Percentiles rank a stretch among this genome's conserved stretches.
phyloP scores from a whole-genome alignment of 495 filamentous ascomycete genomes.

The Daldinia childiae region DNA sequence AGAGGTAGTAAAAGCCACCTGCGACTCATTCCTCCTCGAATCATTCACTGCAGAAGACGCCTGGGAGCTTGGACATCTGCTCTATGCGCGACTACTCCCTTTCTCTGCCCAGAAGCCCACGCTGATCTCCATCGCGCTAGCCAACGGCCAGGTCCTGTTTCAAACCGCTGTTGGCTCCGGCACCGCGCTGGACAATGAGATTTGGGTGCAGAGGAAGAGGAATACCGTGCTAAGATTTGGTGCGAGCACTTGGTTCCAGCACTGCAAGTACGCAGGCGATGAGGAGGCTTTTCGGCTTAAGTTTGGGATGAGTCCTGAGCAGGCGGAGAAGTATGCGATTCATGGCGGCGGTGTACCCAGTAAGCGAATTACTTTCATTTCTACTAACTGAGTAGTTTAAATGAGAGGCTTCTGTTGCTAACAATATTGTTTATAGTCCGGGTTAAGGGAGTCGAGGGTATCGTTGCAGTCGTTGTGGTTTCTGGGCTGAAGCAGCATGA shows the following conservation, averaged over 20 bases:
- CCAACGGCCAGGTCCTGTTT: constrained; percentile 62
- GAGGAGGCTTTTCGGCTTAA: constrained; percentile 67
- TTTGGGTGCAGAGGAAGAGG: constrained; percentile 67
- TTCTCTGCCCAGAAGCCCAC: constrained; percentile 60
- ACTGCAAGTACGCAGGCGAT: constrained; percentile 65
- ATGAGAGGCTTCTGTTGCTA: no score
- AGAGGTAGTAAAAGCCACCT: constrained; percentile 59
- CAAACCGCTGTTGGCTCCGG: constrained; percentile 60
- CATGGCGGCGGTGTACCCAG: constrained; percentile 77
- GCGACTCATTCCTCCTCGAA: constrained; percentile 64
- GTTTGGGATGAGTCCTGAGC: constrained; percentile 62
- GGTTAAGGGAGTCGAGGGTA: constrained; percentile 73
- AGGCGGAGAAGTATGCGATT: constrained; percentile 72
- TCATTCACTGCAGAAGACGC: constrained; percentile 73
- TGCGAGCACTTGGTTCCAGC: constrained; percentile 71
- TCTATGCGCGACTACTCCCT: constrained; percentile 68
- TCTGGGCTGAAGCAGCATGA: constrained; percentile 80
- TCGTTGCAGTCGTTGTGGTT: constrained; percentile 78
- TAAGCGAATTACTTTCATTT: constrained; percentile 12
- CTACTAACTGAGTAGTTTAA: no score
- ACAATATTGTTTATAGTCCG: no score
- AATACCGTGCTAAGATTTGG: constrained; percentile 74
- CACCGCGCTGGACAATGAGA: constrained; percentile 69
- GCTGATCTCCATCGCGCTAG: constrained; percentile 72
- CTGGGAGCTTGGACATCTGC: constrained; percentile 70